Evolutionary conservation across 2,329 filamentous ascomycete species (phyloP).

Genomic region (Hortaea werneckii): DNA sequence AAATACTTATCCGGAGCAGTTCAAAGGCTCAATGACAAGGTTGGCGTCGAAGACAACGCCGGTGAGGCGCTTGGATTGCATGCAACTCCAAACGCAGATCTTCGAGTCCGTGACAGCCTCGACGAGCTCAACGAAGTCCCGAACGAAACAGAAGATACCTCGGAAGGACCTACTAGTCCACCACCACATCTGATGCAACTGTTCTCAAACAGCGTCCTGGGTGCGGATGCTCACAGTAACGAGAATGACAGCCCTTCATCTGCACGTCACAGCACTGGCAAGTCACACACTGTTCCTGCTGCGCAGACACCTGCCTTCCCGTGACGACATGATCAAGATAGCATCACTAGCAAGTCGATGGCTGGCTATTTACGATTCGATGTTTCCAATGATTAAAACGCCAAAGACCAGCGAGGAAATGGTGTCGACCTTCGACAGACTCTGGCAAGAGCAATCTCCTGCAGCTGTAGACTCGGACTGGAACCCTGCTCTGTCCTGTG

Average conservation of each 20-base stretch:
- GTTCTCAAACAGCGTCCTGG: conserved; percentile 1
- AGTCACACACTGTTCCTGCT: background rate
- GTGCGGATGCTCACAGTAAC: background rate
- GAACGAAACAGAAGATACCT: background rate
- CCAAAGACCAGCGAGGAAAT: background rate
- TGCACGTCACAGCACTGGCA: background rate
- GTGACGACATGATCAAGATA: background rate
- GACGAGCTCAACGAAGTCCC: background rate
- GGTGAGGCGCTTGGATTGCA: background rate
- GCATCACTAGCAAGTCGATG: background rate
- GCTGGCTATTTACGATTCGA: background rate
- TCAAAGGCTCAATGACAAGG: background rate
- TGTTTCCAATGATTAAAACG: background rate
- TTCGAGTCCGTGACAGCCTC: background rate
- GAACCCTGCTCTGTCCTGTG: background rate
- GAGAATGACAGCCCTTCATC: background rate
- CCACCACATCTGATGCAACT: conserved; percentile 1
- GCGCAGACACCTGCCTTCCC: background rate
- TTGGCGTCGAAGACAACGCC: background rate
- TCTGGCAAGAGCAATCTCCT: background rate
- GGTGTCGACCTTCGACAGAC: background rate
- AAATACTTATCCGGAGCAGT: background rate
- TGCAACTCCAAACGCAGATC: background rate
- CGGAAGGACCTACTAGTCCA: conserved; percentile 1
- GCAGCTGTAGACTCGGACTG: background rate